Percentiles rank a stretch among this genome's conserved stretches.
phyloP scores from a whole-genome alignment of 768 basidiomycete genomes.

The Mycena latifolia region DNA sequence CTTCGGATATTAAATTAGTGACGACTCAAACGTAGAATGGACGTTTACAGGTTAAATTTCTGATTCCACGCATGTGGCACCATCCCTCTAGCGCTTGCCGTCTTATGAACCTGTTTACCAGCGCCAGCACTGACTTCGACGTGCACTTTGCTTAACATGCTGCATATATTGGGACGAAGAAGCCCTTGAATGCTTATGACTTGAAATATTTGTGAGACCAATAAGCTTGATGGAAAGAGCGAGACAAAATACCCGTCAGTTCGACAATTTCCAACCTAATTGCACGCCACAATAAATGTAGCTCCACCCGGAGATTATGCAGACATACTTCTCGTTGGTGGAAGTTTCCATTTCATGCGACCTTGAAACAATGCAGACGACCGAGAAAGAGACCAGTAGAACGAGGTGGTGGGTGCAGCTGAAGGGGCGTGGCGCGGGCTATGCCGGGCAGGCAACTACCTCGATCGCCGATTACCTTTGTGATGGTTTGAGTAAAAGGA shows the following conservation, averaged over 20 bases:
- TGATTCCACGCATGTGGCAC: conserved; percentile 24
- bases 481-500: too few species aligned
- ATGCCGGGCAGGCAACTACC: too few species aligned
- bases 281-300: conserved; percentile 4
- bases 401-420: conserved; percentile 2
- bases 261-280: conserved; percentile 25
- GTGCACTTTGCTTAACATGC: conserved; percentile 12
- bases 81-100: conserved; percentile 15
- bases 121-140: conserved; percentile 17
- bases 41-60: conserved; percentile 27
- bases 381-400: neutral
- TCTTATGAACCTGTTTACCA: conserved; percentile 8
- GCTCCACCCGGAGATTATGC: neutral
- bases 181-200: conserved; percentile 19
- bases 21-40: conserved; percentile 4
- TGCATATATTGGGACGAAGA: conserved; percentile 12
- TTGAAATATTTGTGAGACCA: conserved; percentile 1
- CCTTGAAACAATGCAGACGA: neutral
- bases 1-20: conserved; percentile 6
- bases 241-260: conserved; percentile 20
- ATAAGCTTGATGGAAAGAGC: neutral
- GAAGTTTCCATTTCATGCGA: conserved; percentile 9
- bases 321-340: conserved; percentile 9
- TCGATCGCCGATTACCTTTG: neutral
- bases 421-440: neutral